A percentile compares a stretch with the other conserved stretches of the same genome.
phyloP scores from a whole-genome alignment of 2,329 filamentous ascomycete genomes.

The Ophiostoma fasciatum region DNA sequence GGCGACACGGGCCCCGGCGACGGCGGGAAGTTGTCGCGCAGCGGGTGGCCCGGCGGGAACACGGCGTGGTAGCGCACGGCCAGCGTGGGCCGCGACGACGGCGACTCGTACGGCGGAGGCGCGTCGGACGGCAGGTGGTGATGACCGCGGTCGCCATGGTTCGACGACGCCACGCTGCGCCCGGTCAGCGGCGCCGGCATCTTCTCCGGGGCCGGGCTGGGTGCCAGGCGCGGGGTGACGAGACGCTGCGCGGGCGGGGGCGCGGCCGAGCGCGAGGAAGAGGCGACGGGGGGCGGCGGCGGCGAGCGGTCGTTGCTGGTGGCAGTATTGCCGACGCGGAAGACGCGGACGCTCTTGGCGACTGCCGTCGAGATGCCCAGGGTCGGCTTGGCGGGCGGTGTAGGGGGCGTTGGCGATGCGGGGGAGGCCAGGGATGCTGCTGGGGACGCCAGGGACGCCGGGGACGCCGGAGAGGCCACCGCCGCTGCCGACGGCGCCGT shows the following conservation, averaged over 20 bases:
- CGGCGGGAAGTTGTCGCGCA: constrained; percentile 32
- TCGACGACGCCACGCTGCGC: neutral
- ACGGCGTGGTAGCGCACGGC: constrained; percentile 39
- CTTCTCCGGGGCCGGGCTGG: constrained; percentile 1
- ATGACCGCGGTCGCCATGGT: constrained; percentile 15
- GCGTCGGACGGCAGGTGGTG: constrained; percentile 22
- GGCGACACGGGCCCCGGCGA: constrained; percentile 50
- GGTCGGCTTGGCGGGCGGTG: constrained; percentile 3
- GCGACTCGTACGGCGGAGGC: constrained; percentile 44
- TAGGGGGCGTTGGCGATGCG: no score
- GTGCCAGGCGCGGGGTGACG: constrained; percentile 1
- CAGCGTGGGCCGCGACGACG: constrained; percentile 24
- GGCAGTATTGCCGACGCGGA: no score
- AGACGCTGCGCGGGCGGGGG: neutral
- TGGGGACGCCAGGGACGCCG: no score
- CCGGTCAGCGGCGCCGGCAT: neutral
- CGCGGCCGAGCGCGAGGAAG: constrained; percentile 16
- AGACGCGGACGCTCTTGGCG: constrained; percentile 10
- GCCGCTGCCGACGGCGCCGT: no score
- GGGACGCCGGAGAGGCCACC: no score
- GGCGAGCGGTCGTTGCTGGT: constrained; percentile 9
- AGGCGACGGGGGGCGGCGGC: constrained; percentile 11
- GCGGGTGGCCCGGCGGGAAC: constrained; percentile 38
- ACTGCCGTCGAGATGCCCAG: constrained; percentile 10
- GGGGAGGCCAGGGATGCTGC: no score